Percentiles rank a stretch among this genome's conserved stretches.
Evolutionary conservation across 768 basidiomycete genomes (phyloP).

Genomic region (Trametes coccinea): DNA sequence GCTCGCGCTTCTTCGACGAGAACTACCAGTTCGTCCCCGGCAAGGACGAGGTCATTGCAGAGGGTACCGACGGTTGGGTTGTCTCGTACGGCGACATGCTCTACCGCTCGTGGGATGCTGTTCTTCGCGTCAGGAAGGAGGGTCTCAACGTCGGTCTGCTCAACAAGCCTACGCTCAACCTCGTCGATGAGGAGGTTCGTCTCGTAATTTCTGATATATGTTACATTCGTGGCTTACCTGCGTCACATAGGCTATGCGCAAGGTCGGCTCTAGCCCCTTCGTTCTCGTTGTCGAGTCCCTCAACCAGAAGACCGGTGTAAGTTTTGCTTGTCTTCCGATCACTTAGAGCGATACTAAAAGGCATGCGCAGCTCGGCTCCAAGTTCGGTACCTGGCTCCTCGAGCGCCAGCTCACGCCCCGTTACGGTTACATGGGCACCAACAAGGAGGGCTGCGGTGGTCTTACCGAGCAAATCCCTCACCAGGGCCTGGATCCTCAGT

Average conservation of each 20-base stretch:
- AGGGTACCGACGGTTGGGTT: slow-evolving; percentile 80
- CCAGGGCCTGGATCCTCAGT: slow-evolving; percentile 79
- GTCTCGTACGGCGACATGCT: slow-evolving; percentile 88
- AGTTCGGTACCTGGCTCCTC: slow-evolving; percentile 83
- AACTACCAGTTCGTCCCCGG: slow-evolving; percentile 81
- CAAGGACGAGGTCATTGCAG: slow-evolving; percentile 79
- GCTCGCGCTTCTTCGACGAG: slow-evolving; percentile 64
- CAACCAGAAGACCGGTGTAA: slow-evolving; percentile 85
- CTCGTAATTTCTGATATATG: too few relatives aligned
- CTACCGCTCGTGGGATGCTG: slow-evolving; percentile 82
- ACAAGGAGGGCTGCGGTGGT: slow-evolving; percentile 75
- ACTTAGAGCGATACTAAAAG: neutral
- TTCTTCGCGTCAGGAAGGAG: slow-evolving; percentile 65
- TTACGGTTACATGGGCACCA: slow-evolving; percentile 79
- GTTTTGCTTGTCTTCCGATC: slow-evolving; percentile 13
- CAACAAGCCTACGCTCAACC: slow-evolving; percentile 82
- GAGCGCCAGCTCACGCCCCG: slow-evolving; percentile 80
- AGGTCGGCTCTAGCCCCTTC: slow-evolving; percentile 73
- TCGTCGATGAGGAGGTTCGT: slow-evolving; percentile 68
- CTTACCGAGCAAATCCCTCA: slow-evolving; percentile 82
- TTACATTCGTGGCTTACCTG: neutral
- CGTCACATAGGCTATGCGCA: slow-evolving; percentile 49
- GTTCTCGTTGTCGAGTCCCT: slow-evolving; percentile 85
- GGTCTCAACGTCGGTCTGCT: slow-evolving; percentile 83
- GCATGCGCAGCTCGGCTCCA: slow-evolving; percentile 61